These are phyloP conservation scores for Phytophthora pistaciae DNA, from an alignment of 352 stramenopile genomes.

Conservation along the genomic window DNA sequence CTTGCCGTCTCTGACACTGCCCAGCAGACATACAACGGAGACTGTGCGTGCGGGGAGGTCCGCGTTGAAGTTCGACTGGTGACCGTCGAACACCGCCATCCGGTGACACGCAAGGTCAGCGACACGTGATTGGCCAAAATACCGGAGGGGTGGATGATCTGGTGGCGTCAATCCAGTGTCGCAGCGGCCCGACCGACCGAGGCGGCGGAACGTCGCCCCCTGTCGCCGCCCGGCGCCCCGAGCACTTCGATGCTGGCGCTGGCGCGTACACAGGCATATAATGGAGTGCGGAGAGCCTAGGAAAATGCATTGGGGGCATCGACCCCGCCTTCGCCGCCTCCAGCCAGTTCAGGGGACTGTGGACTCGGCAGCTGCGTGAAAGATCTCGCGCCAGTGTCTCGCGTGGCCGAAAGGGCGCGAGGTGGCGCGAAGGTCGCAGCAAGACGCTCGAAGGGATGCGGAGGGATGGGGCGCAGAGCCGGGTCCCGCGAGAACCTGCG, in stretches of 20 bases:
- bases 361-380: slow-evolving; percentile 35
- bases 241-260: background rate
- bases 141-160: background rate
- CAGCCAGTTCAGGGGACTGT: background rate
- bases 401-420: slow-evolving; percentile 26
- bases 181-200: background rate
- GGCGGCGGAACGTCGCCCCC: background rate
- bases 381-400: slow-evolving; percentile 28
- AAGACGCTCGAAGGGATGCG: slow-evolving; percentile 45
- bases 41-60: background rate
- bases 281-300: too few relatives aligned
- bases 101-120: background rate
- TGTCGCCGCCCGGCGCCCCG: too few relatives aligned
- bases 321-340: background rate
- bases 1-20: too few relatives aligned
- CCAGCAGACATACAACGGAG: background rate
- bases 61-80: slow-evolving; percentile 3
- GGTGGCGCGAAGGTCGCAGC: slow-evolving; percentile 39
- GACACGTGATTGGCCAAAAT: slow-evolving; percentile 4
- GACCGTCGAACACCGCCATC: background rate
- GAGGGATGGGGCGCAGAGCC: slow-evolving; percentile 23
- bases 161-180: slow-evolving; percentile 11
- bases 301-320: background rate
- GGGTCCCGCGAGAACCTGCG: background rate
- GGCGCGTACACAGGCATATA: background rate